These are phyloP conservation scores for Acmispon strigosus DNA, from an alignment of 306 rosid genomes.

Conservation along the genomic window DNA sequence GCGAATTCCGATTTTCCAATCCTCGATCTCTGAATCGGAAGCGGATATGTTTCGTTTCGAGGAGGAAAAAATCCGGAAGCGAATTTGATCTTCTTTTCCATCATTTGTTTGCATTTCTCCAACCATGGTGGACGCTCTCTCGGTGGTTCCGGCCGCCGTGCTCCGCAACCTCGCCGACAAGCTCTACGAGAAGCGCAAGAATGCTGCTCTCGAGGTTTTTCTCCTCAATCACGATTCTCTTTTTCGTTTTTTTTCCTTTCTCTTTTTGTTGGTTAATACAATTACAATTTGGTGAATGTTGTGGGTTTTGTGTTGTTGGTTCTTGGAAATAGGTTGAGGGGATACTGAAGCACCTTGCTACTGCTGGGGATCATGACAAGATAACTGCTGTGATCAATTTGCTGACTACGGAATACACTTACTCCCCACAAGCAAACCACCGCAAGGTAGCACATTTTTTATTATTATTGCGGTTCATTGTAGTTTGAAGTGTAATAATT, in stretches of 20 bases:
- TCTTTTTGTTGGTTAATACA: background rate
- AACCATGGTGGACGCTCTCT: slow-evolving; percentile 62
- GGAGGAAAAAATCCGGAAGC: slow-evolving; percentile 22
- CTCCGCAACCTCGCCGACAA: slow-evolving; percentile 88
- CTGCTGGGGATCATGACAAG: slow-evolving; percentile 69
- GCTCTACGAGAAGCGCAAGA: slow-evolving; percentile 94
- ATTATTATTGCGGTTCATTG: background rate
- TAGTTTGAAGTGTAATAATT: background rate
- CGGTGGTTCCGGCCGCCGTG: slow-evolving; percentile 58
- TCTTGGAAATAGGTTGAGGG: slow-evolving; percentile 64
- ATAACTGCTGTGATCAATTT: slow-evolving; percentile 72
- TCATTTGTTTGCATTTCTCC: background rate
- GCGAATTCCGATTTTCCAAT: background rate
- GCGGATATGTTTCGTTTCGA: slow-evolving; percentile 11
- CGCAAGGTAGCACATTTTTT: slow-evolving; percentile 58
- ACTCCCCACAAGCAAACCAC: slow-evolving; percentile 81
- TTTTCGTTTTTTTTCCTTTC: too few species aligned
- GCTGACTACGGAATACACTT: slow-evolving; percentile 58
- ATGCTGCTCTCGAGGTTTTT: slow-evolving; percentile 88
- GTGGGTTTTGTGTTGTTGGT: background rate
- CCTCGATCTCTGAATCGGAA: background rate
- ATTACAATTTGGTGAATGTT: slow-evolving; percentile 16
- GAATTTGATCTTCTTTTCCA: slow-evolving; percentile 3
- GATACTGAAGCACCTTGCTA: slow-evolving; percentile 74
- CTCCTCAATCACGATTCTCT: background rate